These are phyloP conservation scores for Boletus coccyginus DNA, from an alignment of 768 basidiomycete species.

Conservation along the genomic window DNA sequence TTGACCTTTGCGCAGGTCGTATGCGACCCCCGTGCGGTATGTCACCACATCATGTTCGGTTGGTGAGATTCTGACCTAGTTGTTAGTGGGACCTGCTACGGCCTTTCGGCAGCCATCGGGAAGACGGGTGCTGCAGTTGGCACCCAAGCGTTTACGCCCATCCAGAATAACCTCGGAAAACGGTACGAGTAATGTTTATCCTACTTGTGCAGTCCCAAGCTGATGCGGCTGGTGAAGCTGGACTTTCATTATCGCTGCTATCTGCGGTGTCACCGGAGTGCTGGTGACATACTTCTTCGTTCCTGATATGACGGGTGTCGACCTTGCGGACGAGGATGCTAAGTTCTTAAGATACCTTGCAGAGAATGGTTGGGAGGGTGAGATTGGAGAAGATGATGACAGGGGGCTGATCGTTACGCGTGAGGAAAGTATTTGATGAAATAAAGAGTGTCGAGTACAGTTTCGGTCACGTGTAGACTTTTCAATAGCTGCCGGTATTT, in stretches of 20 bases:
- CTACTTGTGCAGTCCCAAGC: background rate
- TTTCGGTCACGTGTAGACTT: slow-evolving; percentile 18
- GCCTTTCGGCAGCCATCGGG: slow-evolving; percentile 63
- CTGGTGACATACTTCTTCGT: slow-evolving; percentile 66
- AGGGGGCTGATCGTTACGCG: slow-evolving; percentile 22
- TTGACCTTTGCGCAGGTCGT: slow-evolving; percentile 41
- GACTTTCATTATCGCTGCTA: slow-evolving; percentile 70
- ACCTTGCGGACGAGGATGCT: slow-evolving; percentile 63
- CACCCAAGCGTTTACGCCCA: slow-evolving; percentile 68
- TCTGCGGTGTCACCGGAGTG: slow-evolving; percentile 61
- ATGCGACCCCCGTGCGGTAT: slow-evolving; percentile 61
- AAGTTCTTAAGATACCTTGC: slow-evolving; percentile 58
- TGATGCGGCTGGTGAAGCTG: slow-evolving; percentile 36
- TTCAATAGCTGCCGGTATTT: background rate
- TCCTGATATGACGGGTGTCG: slow-evolving; percentile 63
- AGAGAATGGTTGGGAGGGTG: slow-evolving; percentile 64
- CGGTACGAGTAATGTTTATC: slow-evolving; percentile 34
- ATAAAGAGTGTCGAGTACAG: background rate
- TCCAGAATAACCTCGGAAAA: slow-evolving; percentile 65
- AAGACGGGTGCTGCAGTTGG: slow-evolving; percentile 74
- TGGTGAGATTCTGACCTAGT: background rate
- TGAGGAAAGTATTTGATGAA: slow-evolving; percentile 4
- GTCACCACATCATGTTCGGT: background rate
- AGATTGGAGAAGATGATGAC: slow-evolving; percentile 55
- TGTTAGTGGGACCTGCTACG: slow-evolving; percentile 64